Conservation (phyloP, 768 basidiomycete genomes). For the Russula lepida region DNA sequence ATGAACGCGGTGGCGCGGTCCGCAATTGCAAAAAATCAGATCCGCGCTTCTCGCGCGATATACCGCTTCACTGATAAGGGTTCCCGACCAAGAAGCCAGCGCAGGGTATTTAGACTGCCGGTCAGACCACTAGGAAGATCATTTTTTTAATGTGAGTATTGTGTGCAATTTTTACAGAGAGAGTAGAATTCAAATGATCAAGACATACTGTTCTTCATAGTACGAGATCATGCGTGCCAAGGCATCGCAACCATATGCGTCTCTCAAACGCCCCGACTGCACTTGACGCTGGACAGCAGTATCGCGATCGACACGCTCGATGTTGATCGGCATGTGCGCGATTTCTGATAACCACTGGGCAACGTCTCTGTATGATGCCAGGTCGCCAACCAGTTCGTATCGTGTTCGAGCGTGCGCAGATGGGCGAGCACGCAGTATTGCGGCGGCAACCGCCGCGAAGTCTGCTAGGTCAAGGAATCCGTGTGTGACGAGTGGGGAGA, state of each 20-base stretch:
- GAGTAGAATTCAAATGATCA: neutral
- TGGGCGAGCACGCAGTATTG: conserved; percentile 26
- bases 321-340: conserved; percentile 18
- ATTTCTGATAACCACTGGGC: conserved; percentile 21
- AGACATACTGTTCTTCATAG: conserved; percentile 27
- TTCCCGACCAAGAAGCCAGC: conserved; percentile 29
- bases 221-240: conserved; percentile 29
- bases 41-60: conserved; percentile 22
- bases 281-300: conserved; percentile 15
- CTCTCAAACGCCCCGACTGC: conserved; percentile 8
- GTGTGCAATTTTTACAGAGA: neutral
- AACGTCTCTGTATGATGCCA: conserved; percentile 27
- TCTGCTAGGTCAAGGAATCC: conserved; percentile 31
- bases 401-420: conserved; percentile 27
- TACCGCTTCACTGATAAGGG: conserved; percentile 26
- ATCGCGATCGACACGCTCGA: conserved; percentile 21
- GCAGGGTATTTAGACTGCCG: conserved; percentile 28
- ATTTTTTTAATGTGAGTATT: neutral
- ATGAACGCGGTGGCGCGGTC: neutral
- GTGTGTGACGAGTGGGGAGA: conserved; percentile 25
- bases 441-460: conserved; percentile 25
- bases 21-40: neutral
- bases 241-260: conserved; percentile 24
- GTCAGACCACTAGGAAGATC: conserved; percentile 25
- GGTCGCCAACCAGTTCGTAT: conserved; percentile 31